Conservation (phyloP, 345 rosid genomes). For the Ceriops decandra region DNA sequence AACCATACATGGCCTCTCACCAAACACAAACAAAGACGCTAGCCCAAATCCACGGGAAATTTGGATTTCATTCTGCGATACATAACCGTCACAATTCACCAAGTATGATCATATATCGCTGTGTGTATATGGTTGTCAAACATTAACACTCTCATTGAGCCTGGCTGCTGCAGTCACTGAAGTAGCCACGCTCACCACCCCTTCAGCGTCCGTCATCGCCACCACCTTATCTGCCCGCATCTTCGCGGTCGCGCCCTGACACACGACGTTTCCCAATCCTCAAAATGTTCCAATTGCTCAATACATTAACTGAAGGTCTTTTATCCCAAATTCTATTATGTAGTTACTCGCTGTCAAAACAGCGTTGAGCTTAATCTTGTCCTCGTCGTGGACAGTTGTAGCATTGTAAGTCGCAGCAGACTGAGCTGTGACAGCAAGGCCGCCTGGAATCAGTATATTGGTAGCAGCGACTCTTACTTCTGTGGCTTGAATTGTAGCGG, state of each 20-base stretch:
- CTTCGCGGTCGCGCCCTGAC: slow-evolving; percentile 51
- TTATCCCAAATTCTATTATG: too few species aligned
- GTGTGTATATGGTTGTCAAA: background rate
- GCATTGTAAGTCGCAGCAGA: slow-evolving; percentile 60
- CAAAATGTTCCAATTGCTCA: background rate
- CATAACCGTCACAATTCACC: too few species aligned
- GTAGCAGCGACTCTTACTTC: slow-evolving; percentile 65
- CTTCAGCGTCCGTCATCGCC: slow-evolving; percentile 65
- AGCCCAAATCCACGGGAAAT: too few species aligned
- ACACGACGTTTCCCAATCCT: background rate
- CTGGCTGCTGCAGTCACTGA: slow-evolving; percentile 67
- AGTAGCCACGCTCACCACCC: slow-evolving; percentile 51
- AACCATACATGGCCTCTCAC: too few species aligned
- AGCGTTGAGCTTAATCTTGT: slow-evolving; percentile 52
- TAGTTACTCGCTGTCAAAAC: slow-evolving; percentile 37
- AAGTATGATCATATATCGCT: too few species aligned
- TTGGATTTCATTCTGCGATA: too few species aligned
- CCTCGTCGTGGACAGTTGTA: slow-evolving; percentile 29
- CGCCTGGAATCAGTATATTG: slow-evolving; percentile 42
- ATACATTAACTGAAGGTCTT: too few species aligned
- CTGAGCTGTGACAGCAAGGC: slow-evolving; percentile 65
- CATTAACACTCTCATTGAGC: slow-evolving; percentile 41
- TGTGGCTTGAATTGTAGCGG: slow-evolving; percentile 70
- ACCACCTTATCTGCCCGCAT: slow-evolving; percentile 56
- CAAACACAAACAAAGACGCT: too few species aligned